Evolutionary conservation across 352 stramenopile species (phyloP), one percentile per base, ranked within the genome.

Genomic region (Globisporangium heterothallicum): DNA sequence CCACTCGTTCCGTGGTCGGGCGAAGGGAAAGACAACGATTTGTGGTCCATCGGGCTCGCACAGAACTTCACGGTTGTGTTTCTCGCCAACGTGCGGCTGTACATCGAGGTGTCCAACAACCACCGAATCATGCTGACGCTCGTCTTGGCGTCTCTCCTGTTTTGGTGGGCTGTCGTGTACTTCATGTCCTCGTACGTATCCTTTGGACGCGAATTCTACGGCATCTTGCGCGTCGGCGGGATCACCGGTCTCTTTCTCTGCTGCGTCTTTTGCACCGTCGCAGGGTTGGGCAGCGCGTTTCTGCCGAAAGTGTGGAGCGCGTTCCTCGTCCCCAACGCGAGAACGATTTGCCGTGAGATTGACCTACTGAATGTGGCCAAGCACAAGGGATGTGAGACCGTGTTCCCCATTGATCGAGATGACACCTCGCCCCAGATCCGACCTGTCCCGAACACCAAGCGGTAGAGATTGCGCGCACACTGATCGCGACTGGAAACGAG

Each of bases 21-120:
- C 12, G 52, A 61, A 4, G 74, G 77, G 12, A 72, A 71, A 26
- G 77, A 88, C 61, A 82, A 86, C 49, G 79, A 87, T 14, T 53
- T 87, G 10, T 84, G 76, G 75, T 70, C 78, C 9, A 64, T 88
- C 25, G 73, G 79, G 0, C 64, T 88, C 25, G 65, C 72, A 1
- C 80, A 89, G 55, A 86, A 88, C 56, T 75, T 79, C 35, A 66
- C 60, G 0, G 74, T 86, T 21, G 77, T 86, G 10, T 55, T 86
- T 6, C 64, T 88, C 8, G 74, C 72, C 1, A 86, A 74, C 30
- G 51, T 59, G 21, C 66, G 74, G 8, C 47, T 88, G 26, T 53
- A 78, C 5, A 44, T 88, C 12, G 77, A 86, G 53, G 59, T 73
- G 1, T 75, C 74, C 0, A 70, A 43, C 22, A 64, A 64, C 27